Evolutionary conservation across 306 rosid genomes (phyloP), one percentile per base, ranked within the genome.

Genomic region (Rosa chinensis): DNA sequence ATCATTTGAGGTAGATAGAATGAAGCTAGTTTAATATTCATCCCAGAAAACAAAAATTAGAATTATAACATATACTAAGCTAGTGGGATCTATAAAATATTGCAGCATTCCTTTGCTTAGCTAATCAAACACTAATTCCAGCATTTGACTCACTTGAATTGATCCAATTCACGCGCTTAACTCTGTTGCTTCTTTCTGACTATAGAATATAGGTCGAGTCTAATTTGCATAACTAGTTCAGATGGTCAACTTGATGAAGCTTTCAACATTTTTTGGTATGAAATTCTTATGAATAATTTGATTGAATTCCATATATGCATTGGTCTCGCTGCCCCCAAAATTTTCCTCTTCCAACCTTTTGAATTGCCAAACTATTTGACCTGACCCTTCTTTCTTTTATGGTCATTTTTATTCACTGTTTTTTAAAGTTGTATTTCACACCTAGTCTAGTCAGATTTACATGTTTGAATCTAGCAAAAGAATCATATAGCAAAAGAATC

Each of bases 151-250:
- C 44, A 18, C 11, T 67, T 12, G 37, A n/a, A 11, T 44, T 44
- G 44, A 74, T 58, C 58, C 50, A 75, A 25, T 9, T 58, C 6
- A 75, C 70, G 72, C 72, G 61, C 47, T 76, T 4, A 12, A 47
- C 17, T 28, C n/a, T 75, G 58, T 28, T 61, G 59, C 72, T 17
- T 11, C 66, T 13, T 18, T 66, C 47, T 63, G 62, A 47, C 79
- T 20, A 6, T 1, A 56, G 37, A 32, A 50, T n/a, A 4, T 7
- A 28, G 20, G 45, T 63, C 8, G 35, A 18, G 49, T 20, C 43
- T 28, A 40, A 20, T 20, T 18, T 18, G 48, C 48, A 66, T 17
- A 35, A 17, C 5, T 18, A 3, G 12, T 18, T 66, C 28, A 8
- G 1, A 66, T 58, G 72, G 72, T 67, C 72, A 67, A 67, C 72